These are phyloP conservation scores for Hypoxylon rubiginosum DNA, from an alignment of 2,329 filamentous ascomycete genomes.

Conservation along the genomic window DNA sequence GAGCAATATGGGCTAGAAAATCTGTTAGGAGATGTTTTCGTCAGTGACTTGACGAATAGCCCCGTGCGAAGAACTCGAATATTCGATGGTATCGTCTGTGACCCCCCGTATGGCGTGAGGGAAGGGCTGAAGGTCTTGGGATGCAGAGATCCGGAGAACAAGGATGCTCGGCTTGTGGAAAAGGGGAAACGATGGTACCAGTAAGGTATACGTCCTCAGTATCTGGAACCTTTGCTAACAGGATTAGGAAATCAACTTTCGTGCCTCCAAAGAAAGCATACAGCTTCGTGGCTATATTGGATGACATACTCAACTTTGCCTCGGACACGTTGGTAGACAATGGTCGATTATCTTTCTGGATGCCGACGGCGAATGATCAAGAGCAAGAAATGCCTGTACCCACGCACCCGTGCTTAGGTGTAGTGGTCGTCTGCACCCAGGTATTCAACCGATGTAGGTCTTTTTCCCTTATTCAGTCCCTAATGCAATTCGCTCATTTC, in stretches of 20 bases:
- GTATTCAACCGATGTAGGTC: conserved; percentile 86
- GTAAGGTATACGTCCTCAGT: conserved; percentile 60
- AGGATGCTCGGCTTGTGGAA: conserved; percentile 71
- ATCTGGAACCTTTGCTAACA: conserved; percentile 24
- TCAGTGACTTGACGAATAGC: conserved; percentile 88
- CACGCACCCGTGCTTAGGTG: conserved; percentile 78
- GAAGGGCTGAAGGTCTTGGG: conserved; percentile 93
- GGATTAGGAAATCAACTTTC: conserved; percentile 41
- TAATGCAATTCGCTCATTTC: conserved; percentile 24
- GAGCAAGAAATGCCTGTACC: conserved; percentile 83
- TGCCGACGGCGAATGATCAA: conserved; percentile 89
- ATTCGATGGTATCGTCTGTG: conserved; percentile 92
- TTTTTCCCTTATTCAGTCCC: not conserved
- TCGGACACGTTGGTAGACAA: conserved; percentile 80
- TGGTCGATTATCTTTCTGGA: conserved; percentile 93
- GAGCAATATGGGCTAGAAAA: conserved; percentile 80
- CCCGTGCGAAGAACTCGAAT: conserved; percentile 70
- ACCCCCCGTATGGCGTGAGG: conserved; percentile 94
- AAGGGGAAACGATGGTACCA: conserved; percentile 78
- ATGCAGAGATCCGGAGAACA: conserved; percentile 75
- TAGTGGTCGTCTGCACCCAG: conserved; percentile 84
- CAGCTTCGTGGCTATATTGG: conserved; percentile 89
- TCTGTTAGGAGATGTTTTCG: conserved; percentile 81
- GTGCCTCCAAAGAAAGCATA: conserved; percentile 89
- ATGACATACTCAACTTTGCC: conserved; percentile 89